Conservation (phyloP, 148 eudicot genomes). For the Cornus kousa region DNA sequence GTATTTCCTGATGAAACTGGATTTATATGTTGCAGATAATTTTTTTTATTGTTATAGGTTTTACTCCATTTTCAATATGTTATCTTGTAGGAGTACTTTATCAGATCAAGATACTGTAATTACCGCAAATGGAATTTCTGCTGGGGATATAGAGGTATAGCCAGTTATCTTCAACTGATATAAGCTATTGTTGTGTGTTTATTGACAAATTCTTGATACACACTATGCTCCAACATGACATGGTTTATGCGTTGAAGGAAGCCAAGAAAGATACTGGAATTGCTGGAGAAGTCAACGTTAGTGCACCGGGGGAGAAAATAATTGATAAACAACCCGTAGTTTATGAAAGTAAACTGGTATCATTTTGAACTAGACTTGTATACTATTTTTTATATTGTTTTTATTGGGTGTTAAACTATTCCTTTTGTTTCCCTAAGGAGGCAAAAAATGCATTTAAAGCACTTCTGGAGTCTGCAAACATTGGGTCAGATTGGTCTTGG, state of each 20-base stretch:
- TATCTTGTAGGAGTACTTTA: conserved; percentile 35
- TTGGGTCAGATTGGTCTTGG: conserved; percentile 96
- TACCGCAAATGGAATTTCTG: conserved; percentile 28
- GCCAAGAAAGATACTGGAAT: conserved; percentile 35
- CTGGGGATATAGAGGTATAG: conserved; percentile 54
- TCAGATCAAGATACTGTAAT: conserved; percentile 41
- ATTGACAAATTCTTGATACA: conserved; percentile 1
- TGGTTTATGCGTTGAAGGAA: conserved; percentile 44
- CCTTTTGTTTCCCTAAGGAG: conserved; percentile 48
- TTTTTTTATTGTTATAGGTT: not conserved
- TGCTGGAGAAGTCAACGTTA: conserved; percentile 33
- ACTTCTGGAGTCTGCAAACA: conserved; percentile 75
- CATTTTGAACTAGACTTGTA: conserved; percentile 4
- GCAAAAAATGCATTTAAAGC: conserved; percentile 85
- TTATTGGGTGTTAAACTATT: conserved; percentile 1
- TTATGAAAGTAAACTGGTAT: conserved; percentile 83
- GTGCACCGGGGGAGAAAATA: conserved; percentile 49
- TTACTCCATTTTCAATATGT: conserved; percentile 8
- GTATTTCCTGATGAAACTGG: conserved; percentile 27
- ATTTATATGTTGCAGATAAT: conserved; percentile 6
- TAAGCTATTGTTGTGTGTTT: conserved; percentile 1
- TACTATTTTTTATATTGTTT: not conserved
- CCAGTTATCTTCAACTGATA: not conserved
- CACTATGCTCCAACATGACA: not conserved
- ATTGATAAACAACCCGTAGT: conserved; percentile 50